Conservation (phyloP, 257 asterid species). For the Solanum piurae region DNA sequence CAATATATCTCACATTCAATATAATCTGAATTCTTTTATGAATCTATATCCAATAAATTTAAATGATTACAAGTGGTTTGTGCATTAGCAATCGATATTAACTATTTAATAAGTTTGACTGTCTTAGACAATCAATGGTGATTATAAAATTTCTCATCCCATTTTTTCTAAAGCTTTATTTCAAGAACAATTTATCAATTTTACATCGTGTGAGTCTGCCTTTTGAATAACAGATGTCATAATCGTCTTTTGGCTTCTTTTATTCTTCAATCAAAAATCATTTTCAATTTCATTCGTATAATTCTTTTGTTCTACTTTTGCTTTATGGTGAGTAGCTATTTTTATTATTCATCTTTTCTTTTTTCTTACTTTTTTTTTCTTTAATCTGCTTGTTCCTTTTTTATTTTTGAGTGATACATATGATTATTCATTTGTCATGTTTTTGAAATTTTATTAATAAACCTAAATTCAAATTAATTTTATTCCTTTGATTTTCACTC, state of each 20-base stretch:
- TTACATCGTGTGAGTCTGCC: not conserved
- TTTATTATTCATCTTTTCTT: not conserved
- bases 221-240: no score
- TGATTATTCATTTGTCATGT: not conserved
- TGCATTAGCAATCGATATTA: no score
- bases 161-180: not conserved
- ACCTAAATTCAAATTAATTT: not conserved
- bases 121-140: not conserved
- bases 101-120: not conserved
- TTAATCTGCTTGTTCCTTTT: not conserved
- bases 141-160: not conserved
- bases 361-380: not conserved
- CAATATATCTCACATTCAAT: not conserved
- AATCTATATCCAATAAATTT: no score
- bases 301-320: no score
- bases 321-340: not conserved
- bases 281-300: not conserved
- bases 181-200: not conserved
- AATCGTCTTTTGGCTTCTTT: not conserved
- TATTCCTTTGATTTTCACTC: not conserved
- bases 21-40: not conserved
- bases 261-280: no score
- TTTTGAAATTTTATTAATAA: no score
- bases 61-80: not conserved
- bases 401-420: not conserved